Percentiles rank a stretch among this genome's conserved stretches.
Evolutionary conservation across 192 early-diverging fungal species (phyloP).

Genomic region (Backusella luteola): DNA sequence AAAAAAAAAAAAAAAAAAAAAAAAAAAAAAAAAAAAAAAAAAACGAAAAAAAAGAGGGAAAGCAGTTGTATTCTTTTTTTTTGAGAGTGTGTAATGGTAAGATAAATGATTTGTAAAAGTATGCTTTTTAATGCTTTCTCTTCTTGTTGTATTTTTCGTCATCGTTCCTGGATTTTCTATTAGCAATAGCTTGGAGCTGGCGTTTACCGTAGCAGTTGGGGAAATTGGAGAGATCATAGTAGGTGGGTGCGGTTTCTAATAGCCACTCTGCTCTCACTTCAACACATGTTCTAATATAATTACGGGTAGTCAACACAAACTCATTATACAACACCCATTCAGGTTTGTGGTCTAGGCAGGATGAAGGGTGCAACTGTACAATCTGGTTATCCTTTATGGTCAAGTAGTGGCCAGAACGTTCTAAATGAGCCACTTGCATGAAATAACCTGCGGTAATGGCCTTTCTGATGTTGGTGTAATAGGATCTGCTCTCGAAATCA

Average conservation of each 20-base stretch:
- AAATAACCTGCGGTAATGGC: conserved; percentile 93
- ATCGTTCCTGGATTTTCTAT: conserved; percentile 48
- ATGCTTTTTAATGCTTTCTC: conserved; percentile 20
- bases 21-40: no score
- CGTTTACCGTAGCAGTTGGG: conserved; percentile 92
- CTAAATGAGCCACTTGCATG: conserved; percentile 97
- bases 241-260: conserved; percentile 79
- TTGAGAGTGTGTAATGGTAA: background rate
- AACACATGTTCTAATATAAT: conserved; percentile 94
- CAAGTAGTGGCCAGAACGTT: conserved; percentile 83
- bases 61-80: background rate
- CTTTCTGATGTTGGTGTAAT: conserved; percentile 87
- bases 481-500: conserved; percentile 66
- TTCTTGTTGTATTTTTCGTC: conserved; percentile 44
- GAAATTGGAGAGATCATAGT: conserved; percentile 90
- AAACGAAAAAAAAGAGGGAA: no score
- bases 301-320: conserved; percentile 94
- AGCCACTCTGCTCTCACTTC: conserved; percentile 88
- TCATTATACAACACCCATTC: conserved; percentile 99
- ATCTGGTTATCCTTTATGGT: conserved; percentile 97
- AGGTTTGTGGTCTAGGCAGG: conserved; percentile 84
- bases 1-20: no score
- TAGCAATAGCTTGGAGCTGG: conserved; percentile 69
- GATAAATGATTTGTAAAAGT: background rate
- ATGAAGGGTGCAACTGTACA: conserved; percentile 92